A percentile compares a stretch with the other conserved stretches of the same genome.
Conservation (phyloP, 2,329 filamentous ascomycete species). For the Gaeumannomyces sp. region DNA sequence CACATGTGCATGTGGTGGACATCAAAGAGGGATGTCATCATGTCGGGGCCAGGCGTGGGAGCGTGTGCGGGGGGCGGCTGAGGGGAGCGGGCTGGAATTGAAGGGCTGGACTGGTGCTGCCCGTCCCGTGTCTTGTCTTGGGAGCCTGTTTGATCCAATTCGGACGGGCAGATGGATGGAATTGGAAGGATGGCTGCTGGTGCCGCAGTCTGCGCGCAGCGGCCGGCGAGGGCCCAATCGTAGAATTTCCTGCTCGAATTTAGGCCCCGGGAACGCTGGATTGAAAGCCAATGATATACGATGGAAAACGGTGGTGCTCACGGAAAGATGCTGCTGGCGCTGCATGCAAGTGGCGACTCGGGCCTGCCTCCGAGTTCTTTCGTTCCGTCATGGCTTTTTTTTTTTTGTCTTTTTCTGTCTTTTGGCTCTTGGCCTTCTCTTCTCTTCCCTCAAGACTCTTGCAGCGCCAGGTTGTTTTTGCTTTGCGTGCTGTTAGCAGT, state of each 20-base stretch:
- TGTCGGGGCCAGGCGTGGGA: not conserved
- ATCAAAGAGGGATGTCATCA: too few relatives aligned
- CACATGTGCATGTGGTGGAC: not conserved
- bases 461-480: not conserved
- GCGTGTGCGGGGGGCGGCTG: not conserved
- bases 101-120: not conserved
- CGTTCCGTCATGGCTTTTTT: conserved; percentile 35
- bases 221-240: not conserved
- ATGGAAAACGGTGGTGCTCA: conserved; percentile 28
- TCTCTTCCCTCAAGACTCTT: not conserved
- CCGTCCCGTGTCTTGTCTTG: not conserved
- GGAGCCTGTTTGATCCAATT: not conserved
- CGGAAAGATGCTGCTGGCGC: conserved; percentile 46
- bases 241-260: not conserved
- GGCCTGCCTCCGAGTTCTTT: conserved; percentile 37
- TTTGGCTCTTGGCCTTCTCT: not conserved
- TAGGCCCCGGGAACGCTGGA: not conserved
- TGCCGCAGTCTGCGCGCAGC: not conserved
- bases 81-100: not conserved
- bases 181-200: not conserved
- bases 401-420: not conserved
- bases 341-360: conserved; percentile 35
- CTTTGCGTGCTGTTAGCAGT: not conserved
- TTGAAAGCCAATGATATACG: conserved; percentile 13
- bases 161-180: not conserved